phyloP scores from a whole-genome alignment of 129 eudicot species.

The Dittrichia graveolens region DNA sequence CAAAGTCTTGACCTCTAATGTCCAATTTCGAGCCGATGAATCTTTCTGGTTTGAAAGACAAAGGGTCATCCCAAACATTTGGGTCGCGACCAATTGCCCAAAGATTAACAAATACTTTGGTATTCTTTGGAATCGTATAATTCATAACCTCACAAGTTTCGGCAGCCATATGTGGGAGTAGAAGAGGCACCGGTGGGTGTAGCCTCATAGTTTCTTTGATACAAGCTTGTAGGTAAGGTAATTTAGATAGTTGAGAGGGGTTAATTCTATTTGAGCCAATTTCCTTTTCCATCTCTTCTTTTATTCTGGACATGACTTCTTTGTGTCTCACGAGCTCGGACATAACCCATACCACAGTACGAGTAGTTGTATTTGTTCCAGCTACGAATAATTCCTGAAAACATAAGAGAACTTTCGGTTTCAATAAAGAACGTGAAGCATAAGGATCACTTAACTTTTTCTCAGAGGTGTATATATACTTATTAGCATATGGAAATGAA shows the following conservation, averaged over 20 bases:
- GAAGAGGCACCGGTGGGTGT: no score
- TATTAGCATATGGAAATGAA: background rate
- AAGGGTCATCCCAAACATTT: no score
- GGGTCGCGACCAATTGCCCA: no score
- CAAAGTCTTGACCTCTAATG: no score
- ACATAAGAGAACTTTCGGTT: background rate
- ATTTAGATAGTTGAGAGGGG: slow-evolving; percentile 13
- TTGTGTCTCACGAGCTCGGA: slow-evolving; percentile 27
- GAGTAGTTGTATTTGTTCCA: slow-evolving; percentile 20
- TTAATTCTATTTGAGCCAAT: background rate
- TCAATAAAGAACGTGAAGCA: background rate
- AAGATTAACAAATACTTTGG: no score
- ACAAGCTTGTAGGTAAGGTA: slow-evolving; percentile 32
- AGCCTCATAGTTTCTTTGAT: no score
- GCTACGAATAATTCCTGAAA: slow-evolving; percentile 27
- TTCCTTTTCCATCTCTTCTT: slow-evolving; percentile 15
- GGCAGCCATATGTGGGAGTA: no score
- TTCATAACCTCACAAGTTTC: no score
- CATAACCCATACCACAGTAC: slow-evolving; percentile 25
- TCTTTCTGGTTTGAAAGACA: no score
- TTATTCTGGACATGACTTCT: slow-evolving; percentile 4
- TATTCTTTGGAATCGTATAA: no score
- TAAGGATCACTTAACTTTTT: no score
- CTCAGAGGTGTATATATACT: background rate
- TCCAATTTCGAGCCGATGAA: no score